A percentile compares a stretch with the other conserved stretches of the same genome.
phyloP scores from a whole-genome alignment of 2,329 filamentous ascomycete genomes.

The Monilinia fructigena region DNA sequence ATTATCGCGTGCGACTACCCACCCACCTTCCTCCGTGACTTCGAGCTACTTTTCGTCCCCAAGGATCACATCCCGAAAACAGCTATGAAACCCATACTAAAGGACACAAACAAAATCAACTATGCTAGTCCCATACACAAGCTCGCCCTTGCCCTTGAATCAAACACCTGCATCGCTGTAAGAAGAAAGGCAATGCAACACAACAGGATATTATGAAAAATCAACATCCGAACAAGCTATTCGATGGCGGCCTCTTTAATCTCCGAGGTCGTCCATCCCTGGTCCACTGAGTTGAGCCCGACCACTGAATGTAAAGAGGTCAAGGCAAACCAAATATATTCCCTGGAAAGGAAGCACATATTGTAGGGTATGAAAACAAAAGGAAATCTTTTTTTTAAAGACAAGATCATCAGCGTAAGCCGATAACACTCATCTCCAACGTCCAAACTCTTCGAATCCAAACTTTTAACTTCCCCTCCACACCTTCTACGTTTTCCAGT shows the following conservation, averaged over 20 bases:
- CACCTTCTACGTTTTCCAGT: constrained; percentile 81
- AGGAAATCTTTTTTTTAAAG: not conserved
- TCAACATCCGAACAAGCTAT: constrained; percentile 9
- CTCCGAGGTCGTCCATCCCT: not conserved
- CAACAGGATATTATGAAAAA: constrained; percentile 12
- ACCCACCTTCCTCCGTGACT: constrained; percentile 4
- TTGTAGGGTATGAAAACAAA: constrained; percentile 22
- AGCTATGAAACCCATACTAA: constrained; percentile 12
- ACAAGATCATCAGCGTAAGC: constrained; percentile 53
- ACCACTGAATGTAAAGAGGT: constrained; percentile 1
- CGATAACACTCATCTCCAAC: constrained; percentile 95
- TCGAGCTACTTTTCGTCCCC: constrained; percentile 5
- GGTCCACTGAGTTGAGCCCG: constrained; percentile 1
- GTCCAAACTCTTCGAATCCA: constrained; percentile 99
- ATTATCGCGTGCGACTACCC: constrained; percentile 6
- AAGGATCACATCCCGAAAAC: constrained; percentile 2
- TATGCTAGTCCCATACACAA: constrained; percentile 21
- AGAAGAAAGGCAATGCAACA: constrained; percentile 11
- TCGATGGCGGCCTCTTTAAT: constrained; percentile 1
- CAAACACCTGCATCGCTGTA: constrained; percentile 19
- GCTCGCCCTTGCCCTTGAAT: constrained; percentile 15
- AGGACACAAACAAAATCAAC: constrained; percentile 9
- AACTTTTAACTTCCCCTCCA: constrained; percentile 89
- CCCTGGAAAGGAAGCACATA: constrained; percentile 19
- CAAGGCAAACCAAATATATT: constrained; percentile 21